Evolutionary conservation across 2,329 filamentous ascomycete genomes (phyloP).

Genomic region (Colletotrichum sojae): DNA sequence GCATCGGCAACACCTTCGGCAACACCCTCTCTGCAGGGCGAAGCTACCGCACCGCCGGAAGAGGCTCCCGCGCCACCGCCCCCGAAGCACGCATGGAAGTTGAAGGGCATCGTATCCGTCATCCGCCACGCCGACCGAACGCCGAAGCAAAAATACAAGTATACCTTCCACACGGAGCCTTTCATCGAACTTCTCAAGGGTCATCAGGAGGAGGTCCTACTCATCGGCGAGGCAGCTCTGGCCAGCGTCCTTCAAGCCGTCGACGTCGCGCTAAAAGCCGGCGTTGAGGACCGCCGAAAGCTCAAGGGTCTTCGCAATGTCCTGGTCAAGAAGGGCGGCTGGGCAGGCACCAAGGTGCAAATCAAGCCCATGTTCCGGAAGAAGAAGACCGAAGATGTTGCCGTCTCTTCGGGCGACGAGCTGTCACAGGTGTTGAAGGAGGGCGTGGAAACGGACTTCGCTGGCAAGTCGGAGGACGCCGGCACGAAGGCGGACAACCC

Average conservation of each 20-base stretch:
- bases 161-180: conserved; percentile 96
- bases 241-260: conserved; percentile 92
- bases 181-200: conserved; percentile 96
- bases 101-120: conserved; percentile 97
- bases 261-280: conserved; percentile 81
- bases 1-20: conserved; percentile 56
- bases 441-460: conserved; percentile 44
- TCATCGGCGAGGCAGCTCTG: conserved; percentile 92
- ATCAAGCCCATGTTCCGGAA: conserved; percentile 99
- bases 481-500: conserved; percentile 35
- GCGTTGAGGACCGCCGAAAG: conserved; percentile 88
- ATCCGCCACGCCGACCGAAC: conserved; percentile 97
- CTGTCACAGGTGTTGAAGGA: conserved; percentile 50
- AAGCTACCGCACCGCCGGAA: conserved; percentile 48
- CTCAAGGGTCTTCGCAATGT: conserved; percentile 89
- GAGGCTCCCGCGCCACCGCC: conserved; percentile 73
- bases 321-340: conserved; percentile 90
- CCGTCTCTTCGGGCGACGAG: conserved; percentile 51
- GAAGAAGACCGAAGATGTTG: conserved; percentile 75
- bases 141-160: conserved; percentile 99
- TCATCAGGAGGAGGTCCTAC: conserved; percentile 94
- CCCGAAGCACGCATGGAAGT: conserved; percentile 95
- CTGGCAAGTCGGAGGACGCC: conserved; percentile 41
- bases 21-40: conserved; percentile 54
- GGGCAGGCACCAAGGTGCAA: conserved; percentile 97